These are phyloP conservation scores for Theileria luwenshuni DNA, from an alignment of 169 alveolate species.

Conservation along the genomic window DNA sequence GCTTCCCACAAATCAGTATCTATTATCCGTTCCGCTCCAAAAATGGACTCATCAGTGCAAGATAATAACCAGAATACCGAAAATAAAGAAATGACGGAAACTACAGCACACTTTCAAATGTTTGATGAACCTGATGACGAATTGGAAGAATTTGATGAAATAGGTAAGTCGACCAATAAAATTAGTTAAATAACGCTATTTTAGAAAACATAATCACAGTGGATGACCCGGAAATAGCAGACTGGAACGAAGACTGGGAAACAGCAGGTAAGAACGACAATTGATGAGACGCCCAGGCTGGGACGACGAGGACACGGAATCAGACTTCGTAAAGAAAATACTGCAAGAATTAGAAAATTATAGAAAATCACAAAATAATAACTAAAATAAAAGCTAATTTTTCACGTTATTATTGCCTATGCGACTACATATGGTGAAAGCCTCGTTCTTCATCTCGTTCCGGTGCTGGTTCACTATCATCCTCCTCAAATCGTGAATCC, in stretches of 20 bases:
- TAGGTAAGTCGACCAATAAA: slow-evolving; percentile 43
- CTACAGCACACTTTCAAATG: slow-evolving; percentile 48
- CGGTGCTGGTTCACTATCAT: slow-evolving; percentile 40
- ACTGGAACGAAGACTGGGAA: slow-evolving; percentile 72
- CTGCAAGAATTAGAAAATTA: slow-evolving; percentile 67
- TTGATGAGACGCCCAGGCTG: slow-evolving; percentile 39
- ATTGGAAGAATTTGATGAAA: slow-evolving; percentile 68
- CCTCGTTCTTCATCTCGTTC: slow-evolving; percentile 51
- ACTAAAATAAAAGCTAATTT: background rate
- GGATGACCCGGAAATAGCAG: slow-evolving; percentile 67
- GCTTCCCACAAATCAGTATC: background rate
- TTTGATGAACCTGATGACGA: slow-evolving; percentile 71
- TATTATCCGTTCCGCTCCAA: background rate
- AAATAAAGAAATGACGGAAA: slow-evolving; percentile 37
- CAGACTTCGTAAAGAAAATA: slow-evolving; percentile 61
- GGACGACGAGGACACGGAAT: slow-evolving; percentile 71
- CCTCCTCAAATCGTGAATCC: slow-evolving; percentile 7
- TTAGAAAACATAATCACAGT: slow-evolving; percentile 60
- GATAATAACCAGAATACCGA: slow-evolving; percentile 13
- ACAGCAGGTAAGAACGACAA: slow-evolving; percentile 49
- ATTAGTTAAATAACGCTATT: background rate
- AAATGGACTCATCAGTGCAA: slow-evolving; percentile 10
- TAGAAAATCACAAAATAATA: slow-evolving; percentile 27
- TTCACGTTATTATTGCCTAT: slow-evolving; percentile 49
- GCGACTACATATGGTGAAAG: slow-evolving; percentile 49